Base-by-base conservation (phyloP, 108 stramenopile genomes). In the Pseudonitzschia pungens region DNA sequence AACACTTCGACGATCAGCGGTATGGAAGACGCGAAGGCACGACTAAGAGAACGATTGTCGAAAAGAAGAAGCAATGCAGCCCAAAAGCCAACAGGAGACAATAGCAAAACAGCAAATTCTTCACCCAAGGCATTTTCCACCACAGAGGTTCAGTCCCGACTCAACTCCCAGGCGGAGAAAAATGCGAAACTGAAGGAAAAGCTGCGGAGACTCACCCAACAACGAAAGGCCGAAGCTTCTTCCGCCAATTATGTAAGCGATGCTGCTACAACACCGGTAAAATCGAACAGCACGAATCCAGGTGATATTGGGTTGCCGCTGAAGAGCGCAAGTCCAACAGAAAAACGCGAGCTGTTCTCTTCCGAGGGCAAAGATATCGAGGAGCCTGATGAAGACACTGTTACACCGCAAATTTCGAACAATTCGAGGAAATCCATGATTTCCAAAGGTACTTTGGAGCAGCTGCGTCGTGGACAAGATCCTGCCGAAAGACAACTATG, bases 21-120 rank as follows among this genome's bases (percentile, higher is more conserved):
- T n/a, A 44, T 44, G 45, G 66, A 67, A 44, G 66, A 48, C 42
- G 66, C 66, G 20, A 67, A 67, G 44, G 66, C 66, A 14, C 66
- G 66, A 48, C 43, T 67, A 45, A 67, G 45, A 50, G 45, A 67
- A 41, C 66, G 66, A 6, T 50, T 67, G 44, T 44, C 66, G 43
- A 44, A 62, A 62, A 24, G 60, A 62, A 31, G 22, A 36, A 45
- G 43, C 27, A 67, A 48, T 50, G 42, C 66, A 3, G 29, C 40
- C 32, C 14, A 48, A 50, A 16, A 18, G 16, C 28, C 12, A 29
- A 14, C 12, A 29, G 4, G 27, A 67, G n/a, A 48, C 45, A 67
- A 26, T 21, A 8, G 9, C 2, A 29, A 0, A 15, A 26, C 66
- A n/a, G 22, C 21, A 18, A 18, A 14, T 48, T 48, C 45, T 48